A percentile compares a stretch with the other conserved stretches of the same genome.
Conservation (phyloP, 345 rosid genomes). For the Reutealis trisperma region DNA sequence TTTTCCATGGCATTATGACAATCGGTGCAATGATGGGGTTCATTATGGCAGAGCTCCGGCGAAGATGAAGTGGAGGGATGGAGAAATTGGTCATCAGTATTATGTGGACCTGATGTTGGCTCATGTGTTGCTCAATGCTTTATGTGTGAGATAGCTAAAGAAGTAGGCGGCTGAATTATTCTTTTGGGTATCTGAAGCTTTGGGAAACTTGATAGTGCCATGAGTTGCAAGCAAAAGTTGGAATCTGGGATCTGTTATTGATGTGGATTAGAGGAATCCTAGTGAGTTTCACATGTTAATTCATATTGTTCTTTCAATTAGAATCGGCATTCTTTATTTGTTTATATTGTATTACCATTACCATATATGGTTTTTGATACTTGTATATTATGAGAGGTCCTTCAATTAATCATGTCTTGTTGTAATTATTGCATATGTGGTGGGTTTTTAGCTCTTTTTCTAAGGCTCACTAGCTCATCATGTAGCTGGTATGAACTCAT, state of each 20-base stretch:
- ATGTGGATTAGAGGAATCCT: slow-evolving; percentile 7
- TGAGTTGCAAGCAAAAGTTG: slow-evolving; percentile 8
- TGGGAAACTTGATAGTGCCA: slow-evolving; percentile 5
- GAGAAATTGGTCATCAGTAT: slow-evolving; percentile 93
- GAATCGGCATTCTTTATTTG: slow-evolving; percentile 37
- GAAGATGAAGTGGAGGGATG: slow-evolving; percentile 88
- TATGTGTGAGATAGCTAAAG: slow-evolving; percentile 49
- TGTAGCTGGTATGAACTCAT: not conserved
- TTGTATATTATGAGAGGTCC: slow-evolving; percentile 17
- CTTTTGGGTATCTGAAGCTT: not conserved
- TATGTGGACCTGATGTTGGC: slow-evolving; percentile 94
- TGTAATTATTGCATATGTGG: slow-evolving; percentile 5
- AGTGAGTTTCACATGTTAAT: slow-evolving; percentile 5
- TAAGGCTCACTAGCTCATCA: not conserved
- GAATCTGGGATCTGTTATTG: slow-evolving; percentile 9
- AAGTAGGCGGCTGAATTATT: slow-evolving; percentile 1
- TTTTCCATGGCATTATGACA: slow-evolving; percentile 92
- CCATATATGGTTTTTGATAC: not conserved
- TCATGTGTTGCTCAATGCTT: slow-evolving; percentile 75
- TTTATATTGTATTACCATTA: slow-evolving; percentile 14
- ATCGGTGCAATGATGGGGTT: slow-evolving; percentile 86
- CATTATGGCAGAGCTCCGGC: slow-evolving; percentile 90
- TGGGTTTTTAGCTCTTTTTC: not conserved
- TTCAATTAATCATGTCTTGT: slow-evolving; percentile 9
- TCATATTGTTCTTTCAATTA: slow-evolving; percentile 2